A percentile compares a stretch with the other conserved stretches of the same genome.
Evolutionary conservation across 768 basidiomycete species (phyloP).

Genomic region (Gloeopeniophorella convolvens): DNA sequence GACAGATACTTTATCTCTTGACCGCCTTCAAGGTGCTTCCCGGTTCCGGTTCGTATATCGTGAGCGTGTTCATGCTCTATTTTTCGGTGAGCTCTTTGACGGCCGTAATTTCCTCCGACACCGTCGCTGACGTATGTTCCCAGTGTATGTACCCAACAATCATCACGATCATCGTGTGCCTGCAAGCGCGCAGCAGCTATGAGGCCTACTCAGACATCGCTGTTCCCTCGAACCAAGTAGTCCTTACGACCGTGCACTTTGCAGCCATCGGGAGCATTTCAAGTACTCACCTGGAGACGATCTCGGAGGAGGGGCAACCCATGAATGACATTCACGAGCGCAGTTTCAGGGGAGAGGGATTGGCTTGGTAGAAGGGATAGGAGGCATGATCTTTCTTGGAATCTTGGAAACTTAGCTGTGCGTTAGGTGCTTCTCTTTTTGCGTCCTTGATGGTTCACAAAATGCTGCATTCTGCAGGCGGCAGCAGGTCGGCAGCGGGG

Average conservation of each 20-base stretch:
- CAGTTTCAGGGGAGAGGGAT: too few species aligned
- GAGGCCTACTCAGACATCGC: neutral
- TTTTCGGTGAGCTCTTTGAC: neutral
- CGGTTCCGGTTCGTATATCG: slow-evolving; percentile 5
- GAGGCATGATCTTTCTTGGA: too few species aligned
- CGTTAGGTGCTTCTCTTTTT: too few species aligned
- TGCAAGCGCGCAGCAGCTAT: slow-evolving; percentile 6
- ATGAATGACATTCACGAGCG: too few species aligned
- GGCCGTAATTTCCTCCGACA: too few species aligned
- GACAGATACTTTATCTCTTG: slow-evolving; percentile 10
- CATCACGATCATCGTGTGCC: slow-evolving; percentile 11
- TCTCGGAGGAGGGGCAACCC: neutral
- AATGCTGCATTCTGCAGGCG: too few species aligned
- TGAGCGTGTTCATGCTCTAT: slow-evolving; percentile 11
- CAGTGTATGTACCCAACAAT: slow-evolving; percentile 16
- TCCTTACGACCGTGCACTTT: slow-evolving; percentile 8
- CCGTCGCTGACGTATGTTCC: too few species aligned
- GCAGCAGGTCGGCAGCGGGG: too few species aligned
- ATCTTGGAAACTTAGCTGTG: too few species aligned
- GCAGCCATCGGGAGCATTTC: neutral
- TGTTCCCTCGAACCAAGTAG: neutral
- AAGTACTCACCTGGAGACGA: neutral
- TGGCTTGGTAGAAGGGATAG: too few species aligned
- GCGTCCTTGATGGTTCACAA: too few species aligned
- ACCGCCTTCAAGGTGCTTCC: slow-evolving; percentile 2